A percentile compares a stretch with the other conserved stretches of the same genome.
phyloP scores from a whole-genome alignment of 2,329 filamentous ascomycete species.

The Apiospora pterosperma region DNA sequence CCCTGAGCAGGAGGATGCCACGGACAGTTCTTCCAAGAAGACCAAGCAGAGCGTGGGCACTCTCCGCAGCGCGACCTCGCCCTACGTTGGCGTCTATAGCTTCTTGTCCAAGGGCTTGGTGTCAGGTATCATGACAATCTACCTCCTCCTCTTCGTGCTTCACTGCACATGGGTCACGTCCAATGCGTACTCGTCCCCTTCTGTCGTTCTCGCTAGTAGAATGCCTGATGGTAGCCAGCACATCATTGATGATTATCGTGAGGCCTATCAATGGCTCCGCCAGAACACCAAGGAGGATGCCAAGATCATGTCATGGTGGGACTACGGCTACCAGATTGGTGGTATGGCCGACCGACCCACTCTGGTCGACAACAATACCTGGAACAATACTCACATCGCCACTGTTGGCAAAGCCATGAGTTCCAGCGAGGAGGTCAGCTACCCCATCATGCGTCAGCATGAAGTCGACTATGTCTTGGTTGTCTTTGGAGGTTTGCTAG shows the following conservation, averaged over 20 bases:
- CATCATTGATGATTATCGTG: conserved; percentile 98
- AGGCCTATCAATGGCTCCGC: conserved; percentile 98
- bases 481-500: conserved; percentile 91
- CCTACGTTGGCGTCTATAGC: conserved; percentile 80
- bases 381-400: conserved; percentile 99
- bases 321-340: conserved; percentile 99
- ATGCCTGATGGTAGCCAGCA: conserved; percentile 94
- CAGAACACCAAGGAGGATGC: conserved; percentile 94
- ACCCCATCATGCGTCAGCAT: conserved; percentile 96
- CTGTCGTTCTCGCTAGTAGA: conserved; percentile 88
- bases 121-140: conserved; percentile 67
- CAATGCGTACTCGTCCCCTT: conserved; percentile 97
- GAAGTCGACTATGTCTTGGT: conserved; percentile 99
- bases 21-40: conserved; percentile 58
- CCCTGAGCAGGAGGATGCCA: conserved; percentile 37
- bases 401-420: conserved; percentile 99
- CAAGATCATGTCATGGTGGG: conserved; percentile 99
- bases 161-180: conserved; percentile 99
- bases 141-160: conserved; percentile 88
- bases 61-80: conserved; percentile 68
- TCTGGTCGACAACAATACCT: conserved; percentile 98
- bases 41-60: conserved; percentile 43
- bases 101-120: conserved; percentile 76
- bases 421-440: conserved; percentile 95
- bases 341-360: conserved; percentile 98